A percentile compares a stretch with the other conserved stretches of the same genome.
Conservation (phyloP, 805 yeast species). For the Barnettozyma botsteinii region DNA sequence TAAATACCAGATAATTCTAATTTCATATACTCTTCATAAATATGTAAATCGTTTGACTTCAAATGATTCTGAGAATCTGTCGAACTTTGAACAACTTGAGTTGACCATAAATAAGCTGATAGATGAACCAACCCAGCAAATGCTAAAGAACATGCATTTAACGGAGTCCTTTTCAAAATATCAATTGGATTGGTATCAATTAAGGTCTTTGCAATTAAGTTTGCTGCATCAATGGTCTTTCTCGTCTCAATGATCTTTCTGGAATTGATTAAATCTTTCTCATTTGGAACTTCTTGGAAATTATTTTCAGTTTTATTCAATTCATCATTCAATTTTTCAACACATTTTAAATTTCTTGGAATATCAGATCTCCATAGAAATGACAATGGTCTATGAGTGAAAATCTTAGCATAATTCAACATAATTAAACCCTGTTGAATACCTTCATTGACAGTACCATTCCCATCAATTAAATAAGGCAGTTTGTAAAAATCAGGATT, state of each 20-base stretch:
- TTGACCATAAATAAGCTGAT: conserved; percentile 49
- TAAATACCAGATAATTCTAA: conserved; percentile 43
- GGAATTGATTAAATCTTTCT: conserved; percentile 34
- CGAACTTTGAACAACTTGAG: conserved; percentile 30
- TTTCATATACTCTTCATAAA: conserved; percentile 43
- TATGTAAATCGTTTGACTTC: conserved; percentile 33
- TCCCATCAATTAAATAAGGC: conserved; percentile 37
- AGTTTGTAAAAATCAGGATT: conserved; percentile 37
- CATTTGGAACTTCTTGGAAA: conserved; percentile 25
- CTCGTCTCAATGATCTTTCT: conserved; percentile 46
- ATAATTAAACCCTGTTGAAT: conserved; percentile 45
- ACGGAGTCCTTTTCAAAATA: conserved; percentile 41
- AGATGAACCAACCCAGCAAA: conserved; percentile 46
- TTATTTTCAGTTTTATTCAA: conserved; percentile 27
- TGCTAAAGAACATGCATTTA: conserved; percentile 48
- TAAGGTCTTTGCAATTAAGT: conserved; percentile 39
- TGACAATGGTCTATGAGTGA: conserved; percentile 49
- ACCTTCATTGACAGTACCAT: conserved; percentile 47
- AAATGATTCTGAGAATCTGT: conserved; percentile 11
- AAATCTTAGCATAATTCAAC: conserved; percentile 47
- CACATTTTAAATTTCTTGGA: conserved; percentile 36
- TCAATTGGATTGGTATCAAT: conserved; percentile 43
- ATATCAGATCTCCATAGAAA: conserved; percentile 45
- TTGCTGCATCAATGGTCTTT: conserved; percentile 50
- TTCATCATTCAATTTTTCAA: conserved; percentile 21